These are phyloP conservation scores for Brachypodium distachyon DNA, from an alignment of 202 grass and related monocot species.

Conservation along the genomic window DNA sequence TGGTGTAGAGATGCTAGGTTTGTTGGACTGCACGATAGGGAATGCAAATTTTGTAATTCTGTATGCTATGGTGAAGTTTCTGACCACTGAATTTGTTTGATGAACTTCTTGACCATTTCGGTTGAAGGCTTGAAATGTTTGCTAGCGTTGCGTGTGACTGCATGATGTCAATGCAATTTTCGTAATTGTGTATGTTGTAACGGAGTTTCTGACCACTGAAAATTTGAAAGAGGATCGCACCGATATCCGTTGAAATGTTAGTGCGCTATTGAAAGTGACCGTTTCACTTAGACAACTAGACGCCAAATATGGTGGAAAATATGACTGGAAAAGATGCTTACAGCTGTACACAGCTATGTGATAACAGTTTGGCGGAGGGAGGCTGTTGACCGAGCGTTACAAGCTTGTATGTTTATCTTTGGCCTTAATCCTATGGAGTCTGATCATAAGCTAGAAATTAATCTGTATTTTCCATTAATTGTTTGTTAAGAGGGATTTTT, in stretches of 20 bases:
- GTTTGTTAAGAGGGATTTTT: background rate
- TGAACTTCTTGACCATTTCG: too few relatives aligned
- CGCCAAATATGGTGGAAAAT: background rate
- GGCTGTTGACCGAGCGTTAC: background rate
- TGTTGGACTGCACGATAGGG: too few relatives aligned
- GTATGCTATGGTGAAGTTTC: too few relatives aligned
- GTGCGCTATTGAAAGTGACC: background rate
- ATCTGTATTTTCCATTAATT: background rate
- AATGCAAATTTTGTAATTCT: too few relatives aligned
- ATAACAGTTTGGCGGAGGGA: background rate
- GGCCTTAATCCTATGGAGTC: background rate
- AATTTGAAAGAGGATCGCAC: background rate
- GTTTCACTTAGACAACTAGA: background rate
- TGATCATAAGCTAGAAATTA: background rate
- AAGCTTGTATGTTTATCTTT: background rate
- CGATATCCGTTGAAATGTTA: background rate
- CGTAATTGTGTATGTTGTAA: too few relatives aligned
- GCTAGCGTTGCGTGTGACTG: too few relatives aligned
- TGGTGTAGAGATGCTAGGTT: background rate
- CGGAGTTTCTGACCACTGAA: background rate
- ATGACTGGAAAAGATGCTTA: background rate
- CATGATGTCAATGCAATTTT: too few relatives aligned
- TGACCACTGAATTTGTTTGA: too few relatives aligned
- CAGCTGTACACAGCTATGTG: background rate
- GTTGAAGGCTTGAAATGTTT: too few relatives aligned